These are phyloP conservation scores for Aspergillus egyptiacus DNA, from an alignment of 495 filamentous ascomycete genomes.

Conservation along the genomic window DNA sequence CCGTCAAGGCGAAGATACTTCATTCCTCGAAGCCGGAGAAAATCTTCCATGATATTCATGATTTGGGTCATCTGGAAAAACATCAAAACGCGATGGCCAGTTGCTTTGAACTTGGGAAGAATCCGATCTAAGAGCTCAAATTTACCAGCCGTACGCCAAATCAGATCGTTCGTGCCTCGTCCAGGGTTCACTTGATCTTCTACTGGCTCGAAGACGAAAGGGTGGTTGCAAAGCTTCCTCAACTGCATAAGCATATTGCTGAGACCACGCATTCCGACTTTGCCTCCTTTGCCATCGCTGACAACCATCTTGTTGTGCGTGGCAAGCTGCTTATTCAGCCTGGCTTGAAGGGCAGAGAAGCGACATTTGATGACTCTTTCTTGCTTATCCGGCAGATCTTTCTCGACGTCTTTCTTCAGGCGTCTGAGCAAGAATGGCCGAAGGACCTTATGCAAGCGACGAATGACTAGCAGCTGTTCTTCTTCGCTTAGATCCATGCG, in stretches of 20 bases:
- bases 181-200: constrained; percentile 96
- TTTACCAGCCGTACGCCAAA: constrained; percentile 96
- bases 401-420: constrained; percentile 99
- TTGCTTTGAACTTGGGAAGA: constrained; percentile 82
- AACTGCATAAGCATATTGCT: constrained; percentile 99
- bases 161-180: constrained; percentile 77
- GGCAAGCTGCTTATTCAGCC: constrained; percentile 93
- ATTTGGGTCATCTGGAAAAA: constrained; percentile 99
- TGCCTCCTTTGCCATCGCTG: constrained; percentile 90
- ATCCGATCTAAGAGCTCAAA: constrained; percentile 93
- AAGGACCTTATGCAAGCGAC: constrained; percentile 95
- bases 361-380: constrained; percentile 99
- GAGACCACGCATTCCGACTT: constrained; percentile 88
- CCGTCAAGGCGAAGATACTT: constrained; percentile 89
- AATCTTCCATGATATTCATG: constrained; percentile 99
- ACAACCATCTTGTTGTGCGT: constrained; percentile 91
- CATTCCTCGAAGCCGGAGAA: constrained; percentile 74
- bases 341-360: constrained; percentile 88
- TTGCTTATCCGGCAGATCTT: constrained; percentile 96
- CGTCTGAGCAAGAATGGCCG: constrained; percentile 95
- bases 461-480: constrained; percentile 97
- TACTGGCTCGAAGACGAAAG: constrained; percentile 95
- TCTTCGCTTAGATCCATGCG: constrained; percentile 99
- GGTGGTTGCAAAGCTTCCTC: constrained; percentile 98
- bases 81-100: constrained; percentile 92